A percentile compares a stretch with the other conserved stretches of the same genome.
These are phyloP conservation scores for Mycena galopus DNA, from an alignment of 768 basidiomycete species.

Conservation along the genomic window DNA sequence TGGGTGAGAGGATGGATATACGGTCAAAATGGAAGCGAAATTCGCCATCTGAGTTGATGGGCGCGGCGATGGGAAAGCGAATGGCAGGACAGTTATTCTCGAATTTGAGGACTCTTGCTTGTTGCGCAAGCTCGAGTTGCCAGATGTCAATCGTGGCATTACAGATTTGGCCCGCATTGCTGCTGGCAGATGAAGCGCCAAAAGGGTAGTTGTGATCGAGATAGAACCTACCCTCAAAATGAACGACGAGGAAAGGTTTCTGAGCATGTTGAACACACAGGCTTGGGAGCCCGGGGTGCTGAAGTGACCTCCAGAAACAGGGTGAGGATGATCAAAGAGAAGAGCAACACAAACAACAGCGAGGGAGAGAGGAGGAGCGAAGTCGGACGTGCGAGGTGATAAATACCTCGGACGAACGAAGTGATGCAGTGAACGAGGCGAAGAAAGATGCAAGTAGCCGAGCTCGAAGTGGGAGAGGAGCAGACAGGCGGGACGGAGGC, in stretches of 20 bases:
- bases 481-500: too few relatives aligned
- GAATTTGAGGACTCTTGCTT: slow-evolving; percentile 24
- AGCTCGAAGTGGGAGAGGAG: too few relatives aligned
- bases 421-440: background rate
- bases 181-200: slow-evolving; percentile 32
- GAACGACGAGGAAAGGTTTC: slow-evolving; percentile 35
- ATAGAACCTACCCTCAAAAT: slow-evolving; percentile 15
- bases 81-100: slow-evolving; percentile 26
- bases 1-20: slow-evolving; percentile 11
- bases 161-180: slow-evolving; percentile 36
- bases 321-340: background rate
- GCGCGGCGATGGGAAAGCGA: background rate
- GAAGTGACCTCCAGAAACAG: slow-evolving; percentile 31
- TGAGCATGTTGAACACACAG: slow-evolving; percentile 36
- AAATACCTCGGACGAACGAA: background rate
- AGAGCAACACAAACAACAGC: background rate
- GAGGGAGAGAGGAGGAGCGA: background rate
- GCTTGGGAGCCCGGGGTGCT: slow-evolving; percentile 39
- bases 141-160: slow-evolving; percentile 35
- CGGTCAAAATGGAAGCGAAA: slow-evolving; percentile 30
- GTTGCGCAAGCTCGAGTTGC: background rate
- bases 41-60: too few relatives aligned
- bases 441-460: too few relatives aligned
- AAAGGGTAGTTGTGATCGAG: slow-evolving; percentile 40
- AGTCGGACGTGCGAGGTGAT: too few relatives aligned